Evolutionary conservation across 1,284 basidiomycete genomes (phyloP).

Genomic region (Cryptococcus sp.): DNA sequence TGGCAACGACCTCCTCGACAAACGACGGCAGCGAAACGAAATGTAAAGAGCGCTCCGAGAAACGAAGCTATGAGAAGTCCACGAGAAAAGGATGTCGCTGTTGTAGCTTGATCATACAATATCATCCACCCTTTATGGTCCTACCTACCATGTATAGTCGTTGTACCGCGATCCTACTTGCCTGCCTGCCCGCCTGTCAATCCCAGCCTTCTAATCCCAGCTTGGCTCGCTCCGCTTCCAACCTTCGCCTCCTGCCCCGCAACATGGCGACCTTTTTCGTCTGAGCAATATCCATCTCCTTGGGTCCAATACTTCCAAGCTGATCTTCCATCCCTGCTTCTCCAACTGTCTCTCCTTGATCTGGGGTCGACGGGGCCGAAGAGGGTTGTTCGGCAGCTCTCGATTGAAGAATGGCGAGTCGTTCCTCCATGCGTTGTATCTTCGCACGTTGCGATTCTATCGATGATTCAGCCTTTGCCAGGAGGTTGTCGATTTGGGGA

Average conservation of each 20-base stretch:
- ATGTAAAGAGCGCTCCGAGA: neutral
- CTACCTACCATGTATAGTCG: neutral
- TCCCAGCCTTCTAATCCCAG: conserved; percentile 12
- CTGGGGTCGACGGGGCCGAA: neutral
- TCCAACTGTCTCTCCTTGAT: conserved; percentile 3
- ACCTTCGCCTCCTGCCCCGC: conserved; percentile 33
- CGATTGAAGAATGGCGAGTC: conserved; percentile 28
- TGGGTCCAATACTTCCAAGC: conserved; percentile 30
- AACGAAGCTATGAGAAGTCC: conserved; percentile 4
- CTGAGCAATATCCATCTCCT: conserved; percentile 32
- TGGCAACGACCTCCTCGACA: conserved; percentile 64
- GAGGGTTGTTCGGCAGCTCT: neutral
- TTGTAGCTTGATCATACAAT: conserved; percentile 2
- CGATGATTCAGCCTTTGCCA: conserved; percentile 29
- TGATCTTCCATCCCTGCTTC: conserved; percentile 8
- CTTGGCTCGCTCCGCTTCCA: conserved; percentile 37
- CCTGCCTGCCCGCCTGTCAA: no score
- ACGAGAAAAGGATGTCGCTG: conserved; percentile 1
- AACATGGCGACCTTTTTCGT: conserved; percentile 37
- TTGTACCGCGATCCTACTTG: no score
- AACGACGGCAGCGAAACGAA: neutral
- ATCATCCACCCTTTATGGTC: neutral
- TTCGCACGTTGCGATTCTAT: conserved; percentile 22
- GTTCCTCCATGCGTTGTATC: conserved; percentile 32
- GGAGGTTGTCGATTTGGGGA: conserved; percentile 42